phyloP scores from a whole-genome alignment of 441 rosid species.

The Populus tomentosa region DNA sequence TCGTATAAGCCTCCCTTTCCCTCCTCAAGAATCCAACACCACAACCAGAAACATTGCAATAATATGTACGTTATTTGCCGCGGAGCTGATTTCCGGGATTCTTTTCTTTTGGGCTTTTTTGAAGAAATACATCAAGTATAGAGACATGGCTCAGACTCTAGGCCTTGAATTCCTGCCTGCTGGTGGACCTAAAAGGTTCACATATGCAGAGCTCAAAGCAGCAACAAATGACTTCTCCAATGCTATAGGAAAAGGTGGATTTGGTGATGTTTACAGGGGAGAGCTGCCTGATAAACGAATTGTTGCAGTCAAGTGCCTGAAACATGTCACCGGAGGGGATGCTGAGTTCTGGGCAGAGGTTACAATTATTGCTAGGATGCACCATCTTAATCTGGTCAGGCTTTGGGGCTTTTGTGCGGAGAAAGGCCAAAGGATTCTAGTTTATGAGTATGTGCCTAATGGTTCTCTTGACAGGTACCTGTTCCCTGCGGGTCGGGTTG shows the following conservation, averaged over 20 bases:
- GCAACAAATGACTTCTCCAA: slow-evolving; percentile 51
- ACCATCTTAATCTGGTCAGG: slow-evolving; percentile 62
- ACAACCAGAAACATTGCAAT: slow-evolving; percentile 48
- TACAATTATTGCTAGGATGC: slow-evolving; percentile 70
- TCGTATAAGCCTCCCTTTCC: slow-evolving; percentile 44
- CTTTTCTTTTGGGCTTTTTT: slow-evolving; percentile 57
- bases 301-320: slow-evolving; percentile 64
- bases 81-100: slow-evolving; percentile 54
- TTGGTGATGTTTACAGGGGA: slow-evolving; percentile 74
- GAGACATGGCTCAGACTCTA: slow-evolving; percentile 68
- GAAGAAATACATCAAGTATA: slow-evolving; percentile 62
- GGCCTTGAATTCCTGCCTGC: slow-evolving; percentile 69
- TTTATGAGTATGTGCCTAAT: slow-evolving; percentile 59
- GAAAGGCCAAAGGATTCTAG: slow-evolving; percentile 57
- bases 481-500: slow-evolving; percentile 28
- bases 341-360: slow-evolving; percentile 76
- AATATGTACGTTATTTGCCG: slow-evolving; percentile 51
- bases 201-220: slow-evolving; percentile 49
- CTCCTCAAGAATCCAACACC: slow-evolving; percentile 44
- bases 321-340: slow-evolving; percentile 54
- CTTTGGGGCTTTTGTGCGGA: slow-evolving; percentile 73
- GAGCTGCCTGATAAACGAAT: slow-evolving; percentile 54
- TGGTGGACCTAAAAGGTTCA: slow-evolving; percentile 66
- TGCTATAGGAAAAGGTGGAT: slow-evolving; percentile 61
- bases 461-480: slow-evolving; percentile 61